Conservation (phyloP, 805 yeast genomes). For the Candida germanica region DNA sequence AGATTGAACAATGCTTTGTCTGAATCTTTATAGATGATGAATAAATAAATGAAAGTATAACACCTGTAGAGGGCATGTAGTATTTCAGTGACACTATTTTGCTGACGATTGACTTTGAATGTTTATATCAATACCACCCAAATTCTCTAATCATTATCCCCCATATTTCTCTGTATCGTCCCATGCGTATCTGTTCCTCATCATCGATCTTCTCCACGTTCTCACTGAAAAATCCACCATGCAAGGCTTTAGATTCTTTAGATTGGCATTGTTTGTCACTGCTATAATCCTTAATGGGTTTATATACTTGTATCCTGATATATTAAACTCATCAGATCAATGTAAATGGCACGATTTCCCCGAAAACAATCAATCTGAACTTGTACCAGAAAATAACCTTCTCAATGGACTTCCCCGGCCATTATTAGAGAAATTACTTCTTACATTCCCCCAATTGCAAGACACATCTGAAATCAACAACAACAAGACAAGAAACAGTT, state of each 20-base stretch:
- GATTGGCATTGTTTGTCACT: constrained; percentile 9
- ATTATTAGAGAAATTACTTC: constrained; percentile 13
- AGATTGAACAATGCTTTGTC: constrained; percentile 84
- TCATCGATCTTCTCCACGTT: too few species aligned
- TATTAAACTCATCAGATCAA: constrained; percentile 37
- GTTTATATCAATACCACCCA: too few species aligned
- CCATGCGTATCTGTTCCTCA: too few species aligned
- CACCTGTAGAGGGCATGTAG: too few species aligned
- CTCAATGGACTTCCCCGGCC: constrained; percentile 10
- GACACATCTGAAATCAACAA: constrained; percentile 6
- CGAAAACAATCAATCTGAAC: neutral
- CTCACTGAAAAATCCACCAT: too few species aligned
- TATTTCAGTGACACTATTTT: too few species aligned
- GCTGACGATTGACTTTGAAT: too few species aligned
- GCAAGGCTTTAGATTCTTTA: constrained; percentile 3
- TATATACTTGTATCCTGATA: constrained; percentile 74
- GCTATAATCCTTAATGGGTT: constrained; percentile 56
- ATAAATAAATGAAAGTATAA: neutral
- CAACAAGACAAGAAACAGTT: constrained; percentile 3
- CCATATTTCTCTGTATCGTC: too few species aligned
- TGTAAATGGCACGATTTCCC: constrained; percentile 58
- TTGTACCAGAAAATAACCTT: constrained; percentile 2
- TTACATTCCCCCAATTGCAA: constrained; percentile 19
- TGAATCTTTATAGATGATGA: constrained; percentile 67
- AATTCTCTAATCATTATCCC: too few species aligned